A percentile compares a stretch with the other conserved stretches of the same genome.
phyloP scores from a whole-genome alignment of 768 basidiomycete species.

The Mycena floridula region DNA sequence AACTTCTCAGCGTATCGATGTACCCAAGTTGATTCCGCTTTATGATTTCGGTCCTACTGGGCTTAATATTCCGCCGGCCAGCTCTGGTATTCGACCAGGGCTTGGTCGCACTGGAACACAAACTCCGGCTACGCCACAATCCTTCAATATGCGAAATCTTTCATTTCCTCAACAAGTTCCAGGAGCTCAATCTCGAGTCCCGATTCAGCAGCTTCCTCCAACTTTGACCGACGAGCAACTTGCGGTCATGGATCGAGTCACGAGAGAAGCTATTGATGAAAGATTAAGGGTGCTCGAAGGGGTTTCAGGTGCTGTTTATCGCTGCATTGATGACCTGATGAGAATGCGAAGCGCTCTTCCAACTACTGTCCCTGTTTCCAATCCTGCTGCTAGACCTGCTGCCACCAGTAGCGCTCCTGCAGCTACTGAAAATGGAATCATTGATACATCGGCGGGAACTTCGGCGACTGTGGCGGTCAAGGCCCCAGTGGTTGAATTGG shows the following conservation, averaged over 20 bases:
- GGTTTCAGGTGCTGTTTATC: slow-evolving; percentile 67
- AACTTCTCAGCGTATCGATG: slow-evolving; percentile 3
- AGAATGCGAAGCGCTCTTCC: slow-evolving; percentile 70
- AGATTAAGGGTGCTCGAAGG: slow-evolving; percentile 73
- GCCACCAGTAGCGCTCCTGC: too few species aligned
- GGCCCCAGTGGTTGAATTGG: not conserved
- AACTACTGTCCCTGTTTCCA: slow-evolving; percentile 8
- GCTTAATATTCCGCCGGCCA: slow-evolving; percentile 6
- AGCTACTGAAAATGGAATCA: not conserved
- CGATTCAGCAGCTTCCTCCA: slow-evolving; percentile 33
- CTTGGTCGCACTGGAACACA: slow-evolving; percentile 1
- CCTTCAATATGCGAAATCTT: not conserved
- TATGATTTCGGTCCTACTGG: slow-evolving; percentile 23
- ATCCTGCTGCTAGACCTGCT: too few species aligned
- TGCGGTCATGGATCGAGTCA: slow-evolving; percentile 54
- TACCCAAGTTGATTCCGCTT: slow-evolving; percentile 31
- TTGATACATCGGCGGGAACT: not conserved
- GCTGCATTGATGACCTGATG: slow-evolving; percentile 75
- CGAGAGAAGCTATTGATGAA: slow-evolving; percentile 81
- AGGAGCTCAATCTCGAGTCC: not conserved
- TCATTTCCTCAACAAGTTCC: not conserved
- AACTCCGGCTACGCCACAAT: not conserved
- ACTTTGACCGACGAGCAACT: slow-evolving; percentile 58
- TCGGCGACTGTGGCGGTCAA: not conserved
- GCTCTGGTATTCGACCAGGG: not conserved